These are phyloP conservation scores for Saccharomyces hybrid DNA, from an alignment of 1,139 yeast species.

Conservation along the genomic window DNA sequence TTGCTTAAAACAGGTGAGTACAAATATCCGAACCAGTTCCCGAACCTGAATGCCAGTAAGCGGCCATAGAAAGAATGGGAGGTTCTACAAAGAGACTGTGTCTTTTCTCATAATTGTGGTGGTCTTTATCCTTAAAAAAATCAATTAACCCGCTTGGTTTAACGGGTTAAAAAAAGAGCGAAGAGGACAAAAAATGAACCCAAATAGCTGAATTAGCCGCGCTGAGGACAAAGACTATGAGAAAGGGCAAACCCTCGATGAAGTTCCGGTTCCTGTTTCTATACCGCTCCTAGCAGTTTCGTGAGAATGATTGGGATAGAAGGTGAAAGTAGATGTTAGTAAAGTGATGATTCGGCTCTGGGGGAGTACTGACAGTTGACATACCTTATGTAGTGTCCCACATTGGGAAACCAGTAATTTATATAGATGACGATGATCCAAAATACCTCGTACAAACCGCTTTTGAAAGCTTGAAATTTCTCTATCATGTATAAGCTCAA, in stretches of 20 bases:
- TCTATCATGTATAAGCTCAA: neutral
- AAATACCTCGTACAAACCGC: conserved; percentile 7
- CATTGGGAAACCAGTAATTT: conserved; percentile 13
- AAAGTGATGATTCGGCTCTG: neutral
- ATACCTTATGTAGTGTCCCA: conserved; percentile 11
- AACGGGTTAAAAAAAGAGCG: neutral
- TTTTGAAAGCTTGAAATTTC: neutral
- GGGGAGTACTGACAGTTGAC: conserved; percentile 1
- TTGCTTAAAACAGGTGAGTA: neutral
- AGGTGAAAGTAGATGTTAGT: neutral
- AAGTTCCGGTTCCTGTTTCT: neutral
- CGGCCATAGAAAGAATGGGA: neutral
- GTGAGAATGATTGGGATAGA: neutral
- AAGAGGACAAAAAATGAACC: neutral
- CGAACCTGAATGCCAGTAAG: neutral
- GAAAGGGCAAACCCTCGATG: neutral
- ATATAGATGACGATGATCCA: conserved; percentile 11
- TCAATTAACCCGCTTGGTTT: neutral
- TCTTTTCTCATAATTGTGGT: neutral
- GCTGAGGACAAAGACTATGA: neutral
- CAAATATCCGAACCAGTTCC: neutral
- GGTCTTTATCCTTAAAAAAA: neutral
- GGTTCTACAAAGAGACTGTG: neutral
- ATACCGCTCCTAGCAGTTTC: neutral
- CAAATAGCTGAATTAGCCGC: neutral